These are phyloP conservation scores for Oehlia diaphana DNA, from an alignment of 192 early-diverging fungal genomes.

Conservation along the genomic window DNA sequence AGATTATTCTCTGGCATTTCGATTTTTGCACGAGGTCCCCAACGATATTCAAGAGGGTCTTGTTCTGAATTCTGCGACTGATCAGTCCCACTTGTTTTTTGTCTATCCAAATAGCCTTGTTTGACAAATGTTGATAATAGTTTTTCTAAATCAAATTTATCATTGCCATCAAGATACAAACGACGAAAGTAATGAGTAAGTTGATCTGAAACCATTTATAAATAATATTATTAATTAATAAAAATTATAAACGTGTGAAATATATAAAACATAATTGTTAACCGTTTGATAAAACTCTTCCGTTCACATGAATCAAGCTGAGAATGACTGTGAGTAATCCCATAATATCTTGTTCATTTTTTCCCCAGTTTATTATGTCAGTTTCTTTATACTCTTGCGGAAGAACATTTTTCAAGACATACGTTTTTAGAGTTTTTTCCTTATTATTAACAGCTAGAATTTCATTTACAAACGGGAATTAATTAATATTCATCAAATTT, in stretches of 20 bases:
- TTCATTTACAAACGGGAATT: neutral
- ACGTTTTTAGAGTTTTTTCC: conserved; percentile 32
- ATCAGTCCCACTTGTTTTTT: conserved; percentile 37
- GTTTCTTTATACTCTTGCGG: conserved; percentile 35
- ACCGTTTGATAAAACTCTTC: conserved; percentile 49
- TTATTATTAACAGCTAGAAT: conserved; percentile 10
- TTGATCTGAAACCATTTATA: conserved; percentile 27
- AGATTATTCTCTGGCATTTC: conserved; percentile 57
- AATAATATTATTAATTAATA: neutral
- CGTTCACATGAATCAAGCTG: conserved; percentile 58
- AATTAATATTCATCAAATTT: neutral
- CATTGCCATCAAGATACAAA: conserved; percentile 32
- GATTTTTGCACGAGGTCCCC: conserved; percentile 62
- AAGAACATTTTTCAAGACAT: conserved; percentile 46
- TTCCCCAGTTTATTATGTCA: conserved; percentile 40
- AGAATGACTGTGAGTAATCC: conserved; percentile 62
- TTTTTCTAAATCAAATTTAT: conserved; percentile 39
- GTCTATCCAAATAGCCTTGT: conserved; percentile 52
- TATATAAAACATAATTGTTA: conserved; percentile 10
- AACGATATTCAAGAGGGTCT: conserved; percentile 46
- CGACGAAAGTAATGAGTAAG: conserved; percentile 37
- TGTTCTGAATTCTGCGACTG: conserved; percentile 38
- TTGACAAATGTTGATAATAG: conserved; percentile 44
- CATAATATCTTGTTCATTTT: conserved; percentile 40
- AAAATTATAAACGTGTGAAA: neutral